phyloP scores from a whole-genome alignment of 345 rosid genomes.

The Nasturtium officinale region DNA sequence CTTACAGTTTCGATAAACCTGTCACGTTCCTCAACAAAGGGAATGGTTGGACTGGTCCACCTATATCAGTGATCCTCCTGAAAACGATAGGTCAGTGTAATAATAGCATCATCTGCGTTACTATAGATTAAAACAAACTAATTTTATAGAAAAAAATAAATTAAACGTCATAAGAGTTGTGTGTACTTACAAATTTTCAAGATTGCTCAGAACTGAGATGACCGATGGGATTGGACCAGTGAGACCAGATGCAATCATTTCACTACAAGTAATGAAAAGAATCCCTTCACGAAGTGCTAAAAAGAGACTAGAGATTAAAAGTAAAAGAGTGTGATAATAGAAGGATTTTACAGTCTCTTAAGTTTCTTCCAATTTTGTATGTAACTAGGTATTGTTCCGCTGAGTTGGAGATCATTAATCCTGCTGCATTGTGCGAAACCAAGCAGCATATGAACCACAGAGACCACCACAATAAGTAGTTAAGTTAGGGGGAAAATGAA shows the following conservation, averaged over 20 bases:
- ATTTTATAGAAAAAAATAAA: not conserved
- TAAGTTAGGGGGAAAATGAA: conserved; percentile 12
- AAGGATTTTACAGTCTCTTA: conserved; percentile 51
- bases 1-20: conserved; percentile 50
- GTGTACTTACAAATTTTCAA: conserved; percentile 52
- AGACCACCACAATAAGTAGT: conserved; percentile 1
- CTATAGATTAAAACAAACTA: conserved; percentile 6
- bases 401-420: conserved; percentile 65
- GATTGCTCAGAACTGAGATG: conserved; percentile 46
- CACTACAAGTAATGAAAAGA: conserved; percentile 44
- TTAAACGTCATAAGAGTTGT: conserved; percentile 19
- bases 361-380: conserved; percentile 55
- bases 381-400: conserved; percentile 56
- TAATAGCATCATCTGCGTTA: not conserved
- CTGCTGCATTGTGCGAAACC: conserved; percentile 53
- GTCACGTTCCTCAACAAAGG: conserved; percentile 44
- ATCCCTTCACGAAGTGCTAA: conserved; percentile 11
- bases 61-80: conserved; percentile 67
- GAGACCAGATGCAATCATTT: conserved; percentile 65
- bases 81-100: conserved; percentile 17
- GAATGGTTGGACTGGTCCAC: conserved; percentile 53
- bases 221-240: conserved; percentile 57
- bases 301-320: not conserved
- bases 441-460: conserved; percentile 30
- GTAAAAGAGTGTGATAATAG: not conserved